These are phyloP conservation scores for Oryza meridionalis DNA, from an alignment of 176 grass and related monocot genomes.

Conservation along the genomic window DNA sequence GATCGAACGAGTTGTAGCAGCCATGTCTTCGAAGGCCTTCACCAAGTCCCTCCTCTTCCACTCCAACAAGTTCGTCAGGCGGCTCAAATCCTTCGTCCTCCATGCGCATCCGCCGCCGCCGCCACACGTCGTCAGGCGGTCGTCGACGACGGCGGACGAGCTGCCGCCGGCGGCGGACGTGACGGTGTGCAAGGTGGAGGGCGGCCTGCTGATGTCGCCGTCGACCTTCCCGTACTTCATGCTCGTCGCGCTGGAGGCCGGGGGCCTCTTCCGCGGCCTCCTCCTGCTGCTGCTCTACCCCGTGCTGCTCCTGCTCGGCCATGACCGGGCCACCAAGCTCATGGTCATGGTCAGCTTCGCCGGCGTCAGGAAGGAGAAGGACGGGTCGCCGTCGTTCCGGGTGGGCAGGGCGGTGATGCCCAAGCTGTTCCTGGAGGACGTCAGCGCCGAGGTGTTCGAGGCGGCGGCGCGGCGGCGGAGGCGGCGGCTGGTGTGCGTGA, in stretches of 20 bases:
- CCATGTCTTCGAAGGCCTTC: conserved; percentile 56
- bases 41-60: conserved; percentile 46
- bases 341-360: conserved; percentile 66
- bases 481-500: conserved; percentile 53
- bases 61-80: conserved; percentile 40
- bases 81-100: conserved; percentile 46
- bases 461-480: neutral
- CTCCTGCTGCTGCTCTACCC: conserved; percentile 68
- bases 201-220: conserved; percentile 54
- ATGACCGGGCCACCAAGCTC: conserved; percentile 33
- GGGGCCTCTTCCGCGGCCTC: conserved; percentile 60
- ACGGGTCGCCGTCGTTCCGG: conserved; percentile 37
- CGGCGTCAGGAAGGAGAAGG: conserved; percentile 55
- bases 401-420: conserved; percentile 62
- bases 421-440: conserved; percentile 64
- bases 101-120: conserved; percentile 13
- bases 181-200: conserved; percentile 60
- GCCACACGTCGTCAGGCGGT: neutral
- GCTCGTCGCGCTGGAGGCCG: conserved; percentile 80
- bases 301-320: conserved; percentile 41
- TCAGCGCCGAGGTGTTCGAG: conserved; percentile 67
- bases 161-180: neutral
- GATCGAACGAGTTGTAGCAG: neutral
- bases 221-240: conserved; percentile 88
- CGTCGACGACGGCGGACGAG: neutral